Base-by-base conservation (phyloP, 2,329 filamentous ascomycete genomes). In the Purpureocillium lavendulum region DNA sequence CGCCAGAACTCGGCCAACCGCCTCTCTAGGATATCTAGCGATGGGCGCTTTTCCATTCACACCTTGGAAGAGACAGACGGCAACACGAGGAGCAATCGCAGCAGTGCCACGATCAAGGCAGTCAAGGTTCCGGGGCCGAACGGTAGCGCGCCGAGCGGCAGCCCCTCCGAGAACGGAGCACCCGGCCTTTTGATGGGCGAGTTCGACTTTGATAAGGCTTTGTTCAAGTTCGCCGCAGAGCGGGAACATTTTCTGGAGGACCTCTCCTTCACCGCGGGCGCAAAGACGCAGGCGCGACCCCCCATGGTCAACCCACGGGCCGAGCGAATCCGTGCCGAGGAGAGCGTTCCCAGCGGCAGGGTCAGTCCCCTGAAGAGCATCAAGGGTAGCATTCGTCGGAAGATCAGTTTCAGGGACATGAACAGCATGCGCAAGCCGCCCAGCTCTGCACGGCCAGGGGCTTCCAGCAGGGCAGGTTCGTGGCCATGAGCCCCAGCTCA, bases 221-320 rank as follows among this genome's bases (percentile, higher is more conserved):
- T 98, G 49, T 69, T 88, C 54, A 97, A 96, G 65, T 98, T 98
- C 60, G 88, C 92, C 34, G 84, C 82, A n/a, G 90, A 97, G 66
- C 75, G 92, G 48, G 92, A 98, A 53, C 84, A 82, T 44, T 98
- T 98, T 54, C 69, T 97, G 38, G 87, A 94, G 47, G 92, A 98
- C 59, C 74, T 97, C 39, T 87, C 82, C 49, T 88, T 97, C 59
- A 87, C 77, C 49, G 87, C 89, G 16, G 88, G 89, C 33, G 84
- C 85, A 31, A 84, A 87, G 47, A 73, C 84, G 17, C 77, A 84
- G 49, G 67, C 75, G 41, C 70, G 81, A 41, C 78, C 82, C 17
- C 78, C 79, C 9, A 87, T 86, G 69, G 77, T 88, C 24, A 82
- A 87, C 50, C 80, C 87, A 26, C 80, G 85, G 50, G 79, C 89